Conservation (phyloP, 2,329 filamentous ascomycete genomes). For the Fusarium verticillioides region DNA sequence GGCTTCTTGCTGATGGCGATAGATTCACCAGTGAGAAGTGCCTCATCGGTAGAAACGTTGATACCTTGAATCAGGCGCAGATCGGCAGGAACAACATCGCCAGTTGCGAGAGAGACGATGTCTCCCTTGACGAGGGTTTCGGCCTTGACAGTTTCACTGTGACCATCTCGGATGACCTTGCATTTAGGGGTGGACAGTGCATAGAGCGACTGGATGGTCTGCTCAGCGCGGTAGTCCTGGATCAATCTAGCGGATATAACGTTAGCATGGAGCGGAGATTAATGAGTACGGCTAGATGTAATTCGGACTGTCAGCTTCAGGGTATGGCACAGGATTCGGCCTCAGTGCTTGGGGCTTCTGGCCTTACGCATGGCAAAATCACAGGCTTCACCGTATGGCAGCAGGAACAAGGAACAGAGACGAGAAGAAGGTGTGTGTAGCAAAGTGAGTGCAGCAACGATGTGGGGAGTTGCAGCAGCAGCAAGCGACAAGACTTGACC, state of each 20-base stretch:
- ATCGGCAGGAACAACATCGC: conserved; percentile 77
- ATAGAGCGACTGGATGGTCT: conserved; percentile 70
- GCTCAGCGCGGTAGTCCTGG: conserved; percentile 70
- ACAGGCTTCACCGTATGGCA: conserved; percentile 46
- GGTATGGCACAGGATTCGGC: conserved; percentile 43
- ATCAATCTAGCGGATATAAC: conserved; percentile 56
- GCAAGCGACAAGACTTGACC: conserved; percentile 12
- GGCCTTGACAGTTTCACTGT: conserved; percentile 63
- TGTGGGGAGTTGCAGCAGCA: conserved; percentile 24
- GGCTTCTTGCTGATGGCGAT: conserved; percentile 74
- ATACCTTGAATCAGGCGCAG: conserved; percentile 72
- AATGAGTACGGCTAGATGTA: conserved; percentile 20
- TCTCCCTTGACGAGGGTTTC: conserved; percentile 73
- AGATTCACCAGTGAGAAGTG: conserved; percentile 79
- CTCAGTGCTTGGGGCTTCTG: conserved; percentile 45
- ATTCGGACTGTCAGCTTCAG: conserved; percentile 44
- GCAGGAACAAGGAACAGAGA: conserved; percentile 29
- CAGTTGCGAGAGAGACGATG: conserved; percentile 69
- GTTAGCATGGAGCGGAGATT: conserved; percentile 43
- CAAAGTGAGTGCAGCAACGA: conserved; percentile 36
- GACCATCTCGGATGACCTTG: conserved; percentile 66
- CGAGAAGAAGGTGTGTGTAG: conserved; percentile 28
- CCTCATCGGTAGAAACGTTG: conserved; percentile 81
- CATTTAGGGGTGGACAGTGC: conserved; percentile 68
- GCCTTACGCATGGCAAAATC: conserved; percentile 40